These are phyloP conservation scores for Neonectria hederae DNA, from an alignment of 2,329 filamentous ascomycete species.

Conservation along the genomic window DNA sequence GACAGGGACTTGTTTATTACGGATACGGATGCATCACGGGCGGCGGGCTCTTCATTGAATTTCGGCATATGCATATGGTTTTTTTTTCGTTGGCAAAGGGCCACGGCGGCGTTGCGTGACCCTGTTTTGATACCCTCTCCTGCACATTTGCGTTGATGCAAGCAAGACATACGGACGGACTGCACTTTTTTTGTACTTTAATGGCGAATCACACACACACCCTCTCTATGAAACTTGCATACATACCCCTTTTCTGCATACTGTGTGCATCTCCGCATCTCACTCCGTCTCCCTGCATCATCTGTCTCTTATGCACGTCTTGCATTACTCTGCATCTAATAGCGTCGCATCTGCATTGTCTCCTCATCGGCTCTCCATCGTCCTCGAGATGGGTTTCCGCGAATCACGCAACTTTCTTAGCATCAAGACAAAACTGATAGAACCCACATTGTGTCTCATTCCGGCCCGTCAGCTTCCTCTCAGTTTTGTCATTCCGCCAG, in stretches of 20 bases:
- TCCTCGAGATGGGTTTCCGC: background rate
- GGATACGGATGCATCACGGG: slow-evolving; percentile 41
- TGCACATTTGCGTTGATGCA: slow-evolving; percentile 44
- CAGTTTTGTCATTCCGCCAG: background rate
- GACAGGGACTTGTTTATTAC: slow-evolving; percentile 29
- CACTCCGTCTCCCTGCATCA: background rate
- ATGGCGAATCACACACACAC: slow-evolving; percentile 20
- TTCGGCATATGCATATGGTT: slow-evolving; percentile 40
- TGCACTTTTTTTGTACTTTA: slow-evolving; percentile 25
- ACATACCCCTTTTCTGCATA: slow-evolving; percentile 10
- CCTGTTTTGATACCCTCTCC: slow-evolving; percentile 48
- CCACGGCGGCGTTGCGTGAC: slow-evolving; percentile 44
- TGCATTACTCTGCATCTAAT: background rate
- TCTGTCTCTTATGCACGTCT: background rate
- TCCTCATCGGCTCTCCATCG: slow-evolving; percentile 4
- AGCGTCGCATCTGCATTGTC: background rate
- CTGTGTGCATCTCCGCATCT: background rate
- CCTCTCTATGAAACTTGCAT: slow-evolving; percentile 11
- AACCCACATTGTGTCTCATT: slow-evolving; percentile 1
- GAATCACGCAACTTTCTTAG: slow-evolving; percentile 9
- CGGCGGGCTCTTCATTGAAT: slow-evolving; percentile 37
- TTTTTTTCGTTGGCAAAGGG: slow-evolving; percentile 38
- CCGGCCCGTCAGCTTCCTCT: background rate
- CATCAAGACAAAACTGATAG: background rate
- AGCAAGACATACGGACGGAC: slow-evolving; percentile 25